Conservation (phyloP, 176 grass and related monocot species). For the Hsuehochloa calcarea region DNA sequence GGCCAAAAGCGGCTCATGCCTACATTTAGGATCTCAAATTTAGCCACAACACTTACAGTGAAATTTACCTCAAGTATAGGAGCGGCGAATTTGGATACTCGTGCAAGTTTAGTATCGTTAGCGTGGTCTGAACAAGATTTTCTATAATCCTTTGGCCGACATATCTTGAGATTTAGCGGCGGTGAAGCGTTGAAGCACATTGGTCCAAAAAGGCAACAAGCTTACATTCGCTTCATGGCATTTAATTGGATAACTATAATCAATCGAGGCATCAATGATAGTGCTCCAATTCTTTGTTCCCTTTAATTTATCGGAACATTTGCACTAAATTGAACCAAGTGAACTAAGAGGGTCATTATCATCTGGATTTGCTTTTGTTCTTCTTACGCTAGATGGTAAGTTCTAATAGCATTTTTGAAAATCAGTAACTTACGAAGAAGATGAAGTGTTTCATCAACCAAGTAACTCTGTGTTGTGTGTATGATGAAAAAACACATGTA, state of each 20-base stretch:
- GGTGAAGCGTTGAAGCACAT: constrained; percentile 84
- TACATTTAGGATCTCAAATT: constrained; percentile 31
- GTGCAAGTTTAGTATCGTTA: constrained; percentile 77
- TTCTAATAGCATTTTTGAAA: constrained; percentile 80
- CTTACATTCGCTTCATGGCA: constrained; percentile 75
- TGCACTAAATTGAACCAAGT: constrained; percentile 91
- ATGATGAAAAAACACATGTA: constrained; percentile 72
- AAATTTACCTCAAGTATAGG: constrained; percentile 89
- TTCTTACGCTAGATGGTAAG: constrained; percentile 90
- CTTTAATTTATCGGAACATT: constrained; percentile 81
- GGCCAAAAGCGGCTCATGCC: background rate
- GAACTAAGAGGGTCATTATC: constrained; percentile 91
- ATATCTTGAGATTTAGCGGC: constrained; percentile 77
- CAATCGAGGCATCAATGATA: constrained; percentile 65
- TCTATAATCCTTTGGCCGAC: too few species aligned
- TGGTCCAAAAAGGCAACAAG: constrained; percentile 84
- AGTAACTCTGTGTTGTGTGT: constrained; percentile 75
- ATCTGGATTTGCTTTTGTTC: constrained; percentile 97
- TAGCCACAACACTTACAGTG: constrained; percentile 18
- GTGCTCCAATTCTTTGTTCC: constrained; percentile 70
- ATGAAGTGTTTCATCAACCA: constrained; percentile 90
- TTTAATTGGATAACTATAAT: constrained; percentile 60
- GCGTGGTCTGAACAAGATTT: constrained; percentile 85
- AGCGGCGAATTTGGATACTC: constrained; percentile 96
- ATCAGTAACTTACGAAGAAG: constrained; percentile 90